Percentiles rank a stretch among this genome's conserved stretches.
Evolutionary conservation across 495 filamentous ascomycete species (phyloP).

Genomic region (Annulohypoxylon stygium): DNA sequence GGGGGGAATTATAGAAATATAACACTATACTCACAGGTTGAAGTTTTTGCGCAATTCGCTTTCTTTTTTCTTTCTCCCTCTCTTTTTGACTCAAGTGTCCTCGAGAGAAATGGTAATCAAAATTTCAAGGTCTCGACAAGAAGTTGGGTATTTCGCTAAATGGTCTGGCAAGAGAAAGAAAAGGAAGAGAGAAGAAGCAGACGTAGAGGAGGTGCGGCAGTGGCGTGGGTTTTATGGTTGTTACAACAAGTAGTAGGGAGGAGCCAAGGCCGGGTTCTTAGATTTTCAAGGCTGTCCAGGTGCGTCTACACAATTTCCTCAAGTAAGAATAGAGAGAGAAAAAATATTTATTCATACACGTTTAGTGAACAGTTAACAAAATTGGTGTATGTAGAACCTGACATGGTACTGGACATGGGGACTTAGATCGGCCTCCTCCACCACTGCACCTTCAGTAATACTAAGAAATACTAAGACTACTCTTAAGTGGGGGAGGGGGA

Average conservation of each 20-base stretch:
- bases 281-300: slow-evolving; percentile 33
- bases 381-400: slow-evolving; percentile 39
- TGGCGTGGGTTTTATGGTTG: slow-evolving; percentile 50
- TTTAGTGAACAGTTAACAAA: slow-evolving; percentile 34
- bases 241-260: slow-evolving; percentile 30
- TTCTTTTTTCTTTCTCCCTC: slow-evolving; percentile 4
- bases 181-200: slow-evolving; percentile 34
- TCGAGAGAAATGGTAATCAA: slow-evolving; percentile 38
- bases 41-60: slow-evolving; percentile 16
- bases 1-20: slow-evolving; percentile 27
- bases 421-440: slow-evolving; percentile 50
- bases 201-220: slow-evolving; percentile 48
- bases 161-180: slow-evolving; percentile 51
- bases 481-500: slow-evolving; percentile 51
- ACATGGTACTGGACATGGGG: slow-evolving; percentile 19
- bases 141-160: slow-evolving; percentile 49
- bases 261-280: slow-evolving; percentile 45
- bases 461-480: slow-evolving; percentile 42
- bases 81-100: slow-evolving; percentile 13
- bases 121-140: slow-evolving; percentile 36
- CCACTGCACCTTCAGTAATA: slow-evolving; percentile 32
- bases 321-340: slow-evolving; percentile 36
- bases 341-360: slow-evolving; percentile 38
- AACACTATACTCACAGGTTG: slow-evolving; percentile 39
- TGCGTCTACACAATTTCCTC: slow-evolving; percentile 32